Base-by-base conservation (phyloP, 2,329 filamentous ascomycete genomes). In the Aureobasidium sp. region DNA sequence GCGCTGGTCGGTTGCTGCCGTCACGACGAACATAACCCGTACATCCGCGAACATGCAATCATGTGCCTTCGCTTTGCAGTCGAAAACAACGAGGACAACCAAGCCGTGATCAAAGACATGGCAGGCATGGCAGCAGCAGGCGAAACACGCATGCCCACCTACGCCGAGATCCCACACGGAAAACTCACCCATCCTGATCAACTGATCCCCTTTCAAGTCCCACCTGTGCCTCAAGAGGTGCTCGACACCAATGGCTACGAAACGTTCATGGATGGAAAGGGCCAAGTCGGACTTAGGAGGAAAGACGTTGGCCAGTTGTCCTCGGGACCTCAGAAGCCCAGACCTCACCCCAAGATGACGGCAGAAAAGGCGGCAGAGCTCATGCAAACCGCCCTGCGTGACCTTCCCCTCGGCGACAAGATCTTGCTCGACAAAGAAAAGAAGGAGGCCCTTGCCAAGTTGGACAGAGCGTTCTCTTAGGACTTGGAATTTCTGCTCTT, bases 1-100 rank as follows among this genome's bases (percentile, higher is more conserved):
- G 87, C 90, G 0, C 82, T 97, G 22, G 83, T 97, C 17, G 91
- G 91, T 70, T 96, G 91, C 75, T 97, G 91, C 69, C 84, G 87
- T 36, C 94, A 94, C 71, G 93, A 97, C 71, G 91, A 93, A 68
- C 86, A 96, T 75, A 97, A 97, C 70, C 91, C 91, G 0, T 97
- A 93, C 71, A 92, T 96, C 65, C 90, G 93, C 69, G 93, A 97
- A 74, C 89, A 92, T 66, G 90, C 91, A 2, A 90, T 92, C 55
- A 87, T 96, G 72, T 92, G 89, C 67, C 81, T 95, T n/a, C 92
- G 93, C 71, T 95, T 84, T 68, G 70, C 83, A 22, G 75, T 84
- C 7, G 82, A 84, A 78, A 88, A 87, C 14, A 90, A 87, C 64
- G 83, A 87, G 36, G 87, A 87, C 62, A 90, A 89, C 17, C 87